Conservation (phyloP, 2,329 filamentous ascomycete genomes). For the Xylaria sp. region DNA sequence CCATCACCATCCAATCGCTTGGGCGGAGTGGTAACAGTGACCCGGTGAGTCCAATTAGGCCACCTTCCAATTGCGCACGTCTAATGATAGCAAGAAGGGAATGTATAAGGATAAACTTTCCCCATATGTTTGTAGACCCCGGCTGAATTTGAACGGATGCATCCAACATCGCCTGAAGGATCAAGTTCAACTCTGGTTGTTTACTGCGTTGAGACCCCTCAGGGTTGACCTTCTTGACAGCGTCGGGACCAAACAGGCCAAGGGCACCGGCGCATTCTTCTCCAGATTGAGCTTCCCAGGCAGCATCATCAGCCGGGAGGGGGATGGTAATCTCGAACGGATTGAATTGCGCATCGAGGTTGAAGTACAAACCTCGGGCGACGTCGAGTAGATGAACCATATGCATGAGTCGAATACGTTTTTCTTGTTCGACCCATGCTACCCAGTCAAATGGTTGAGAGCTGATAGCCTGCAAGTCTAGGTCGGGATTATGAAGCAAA, state of each 20-base stretch:
- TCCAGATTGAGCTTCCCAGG: constrained; percentile 61
- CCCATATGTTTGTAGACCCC: constrained; percentile 64
- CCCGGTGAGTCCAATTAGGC: constrained; percentile 33
- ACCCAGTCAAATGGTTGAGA: constrained; percentile 57
- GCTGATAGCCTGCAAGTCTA: constrained; percentile 42
- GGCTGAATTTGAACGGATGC: constrained; percentile 54
- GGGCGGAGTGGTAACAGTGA: constrained; percentile 53
- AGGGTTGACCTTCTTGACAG: constrained; percentile 51
- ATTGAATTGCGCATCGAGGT: constrained; percentile 58
- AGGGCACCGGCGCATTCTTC: constrained; percentile 60
- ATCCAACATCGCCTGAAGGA: constrained; percentile 57
- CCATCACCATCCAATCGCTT: constrained; percentile 51
- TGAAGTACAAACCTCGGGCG: constrained; percentile 66
- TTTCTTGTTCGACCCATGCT: constrained; percentile 66
- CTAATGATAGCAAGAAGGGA: constrained; percentile 58
- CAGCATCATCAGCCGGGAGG: constrained; percentile 67
- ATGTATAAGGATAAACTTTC: constrained; percentile 70
- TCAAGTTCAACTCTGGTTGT: constrained; percentile 59
- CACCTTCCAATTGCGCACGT: constrained; percentile 39
- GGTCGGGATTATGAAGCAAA: constrained; percentile 53
- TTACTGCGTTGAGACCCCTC: constrained; percentile 58
- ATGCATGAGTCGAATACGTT: constrained; percentile 59
- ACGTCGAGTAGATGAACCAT: constrained; percentile 60
- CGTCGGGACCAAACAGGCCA: constrained; percentile 54
- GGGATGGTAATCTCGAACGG: constrained; percentile 59